Base-by-base conservation (phyloP, 371 early-diverging fungal species). In the Rhizopus sp. region DNA sequence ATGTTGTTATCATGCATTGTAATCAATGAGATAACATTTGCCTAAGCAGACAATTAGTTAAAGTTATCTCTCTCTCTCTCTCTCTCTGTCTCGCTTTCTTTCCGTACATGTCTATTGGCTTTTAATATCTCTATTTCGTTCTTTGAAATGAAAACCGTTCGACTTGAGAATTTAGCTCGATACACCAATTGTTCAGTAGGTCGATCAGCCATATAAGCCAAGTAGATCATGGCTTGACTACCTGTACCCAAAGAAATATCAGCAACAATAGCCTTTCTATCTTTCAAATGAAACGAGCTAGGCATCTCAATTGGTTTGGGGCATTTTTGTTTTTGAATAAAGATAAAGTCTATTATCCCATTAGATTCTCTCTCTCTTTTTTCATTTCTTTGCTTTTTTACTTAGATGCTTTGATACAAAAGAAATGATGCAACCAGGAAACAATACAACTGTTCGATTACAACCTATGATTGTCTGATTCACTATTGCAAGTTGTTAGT, bases 81-180 rank as follows among this genome's bases (percentile, higher is more conserved):
- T 6, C 10, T 42, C 15, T n/a, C 15, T 10, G 1, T 46, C 9
- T 17, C 9, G 7, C 29, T 16, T 31, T 31, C 31, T 42, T 7
- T 33, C 34, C 39, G 55, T 52, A 57, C 63, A 53, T 62, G 63
- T 41, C 33, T 52, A 46, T 62, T 62, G 5, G 16, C n/a, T 31
- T 57, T 53, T 2, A 62, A 10, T 7, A 57, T 57, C 1, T 41
- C 63, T 5, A 48, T 37, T 10, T 56, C 23, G 16, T 56, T 16
- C 7, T 29, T 32, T 5, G 29, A 15, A 41, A n/a, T 16, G 1
- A 34, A 40, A 34, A 23, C 23, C 12, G 3, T 30, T 51, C 8
- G 46, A 7, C 46, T 23, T 23, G 46, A 23, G 8, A 9, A n/a
- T 16, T 5, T 42, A 10, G n/a, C 12, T 45, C 54, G 49, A 15